phyloP scores from a whole-genome alignment of 1,284 basidiomycete species.

The Dichomitus squalens region DNA sequence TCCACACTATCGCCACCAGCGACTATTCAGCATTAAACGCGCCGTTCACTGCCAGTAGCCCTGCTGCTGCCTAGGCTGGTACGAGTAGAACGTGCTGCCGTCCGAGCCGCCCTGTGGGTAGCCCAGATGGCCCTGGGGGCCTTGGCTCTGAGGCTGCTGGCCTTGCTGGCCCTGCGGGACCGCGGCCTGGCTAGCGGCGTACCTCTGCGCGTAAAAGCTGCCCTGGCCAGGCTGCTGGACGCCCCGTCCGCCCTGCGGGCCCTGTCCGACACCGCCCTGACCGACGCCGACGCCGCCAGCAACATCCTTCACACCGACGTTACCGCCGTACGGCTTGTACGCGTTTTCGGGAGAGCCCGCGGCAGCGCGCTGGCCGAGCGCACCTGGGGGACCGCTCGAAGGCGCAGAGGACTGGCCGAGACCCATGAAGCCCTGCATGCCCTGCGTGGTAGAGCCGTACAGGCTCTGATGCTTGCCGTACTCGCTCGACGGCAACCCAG shows the following conservation, averaged over 20 bases:
- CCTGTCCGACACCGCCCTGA: constrained; percentile 44
- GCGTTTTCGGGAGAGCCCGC: constrained; percentile 67
- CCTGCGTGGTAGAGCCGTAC: constrained; percentile 56
- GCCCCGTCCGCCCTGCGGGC: constrained; percentile 47
- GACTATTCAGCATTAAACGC: neutral
- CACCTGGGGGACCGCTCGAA: constrained; percentile 42
- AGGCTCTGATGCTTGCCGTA: constrained; percentile 63
- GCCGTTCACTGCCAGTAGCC: constrained; percentile 66
- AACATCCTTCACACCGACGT: constrained; percentile 58
- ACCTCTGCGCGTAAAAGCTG: constrained; percentile 65
- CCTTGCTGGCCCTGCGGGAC: constrained; percentile 48
- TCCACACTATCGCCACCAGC: neutral
- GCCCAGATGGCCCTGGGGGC: constrained; percentile 65
- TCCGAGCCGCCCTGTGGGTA: constrained; percentile 66
- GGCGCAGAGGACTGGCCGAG: constrained; percentile 52
- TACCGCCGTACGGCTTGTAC: constrained; percentile 70
- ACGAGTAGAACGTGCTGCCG: constrained; percentile 61
- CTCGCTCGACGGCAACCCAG: constrained; percentile 51
- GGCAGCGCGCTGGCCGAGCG: constrained; percentile 46
- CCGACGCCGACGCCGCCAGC: constrained; percentile 47
- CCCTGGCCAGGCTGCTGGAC: constrained; percentile 55
- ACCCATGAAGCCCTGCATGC: constrained; percentile 72
- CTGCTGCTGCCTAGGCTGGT: constrained; percentile 66
- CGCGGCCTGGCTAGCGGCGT: constrained; percentile 48
- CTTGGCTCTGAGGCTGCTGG: constrained; percentile 47